Base-by-base conservation (phyloP, 2,329 filamentous ascomycete species). In the Phyllosticta citrichinensis region DNA sequence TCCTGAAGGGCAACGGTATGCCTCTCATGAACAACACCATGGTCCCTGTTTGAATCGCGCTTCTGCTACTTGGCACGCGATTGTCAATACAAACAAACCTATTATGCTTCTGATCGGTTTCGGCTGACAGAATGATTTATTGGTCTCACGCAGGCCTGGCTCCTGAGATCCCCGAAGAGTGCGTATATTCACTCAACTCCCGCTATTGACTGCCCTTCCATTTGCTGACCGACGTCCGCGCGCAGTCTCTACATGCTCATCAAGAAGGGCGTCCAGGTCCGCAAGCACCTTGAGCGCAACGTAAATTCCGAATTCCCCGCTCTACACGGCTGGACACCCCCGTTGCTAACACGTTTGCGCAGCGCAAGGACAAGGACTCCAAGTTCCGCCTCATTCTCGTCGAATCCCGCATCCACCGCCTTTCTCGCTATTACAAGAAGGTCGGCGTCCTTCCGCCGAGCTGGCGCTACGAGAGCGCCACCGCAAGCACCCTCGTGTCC, bases 301-400 rank as follows among this genome's bases (percentile, higher is more conserved):
- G 40, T 47, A 47, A n/a, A 47, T n/a, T 12, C 40, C 40, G 14
- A 19, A 22, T 22, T 47, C 40, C 40, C 2, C 17, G n/a, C 17
- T 30, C 17, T 40, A 5, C 4, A n/a, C 14, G 17, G 6, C 40
- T n/a, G 40, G 17, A 17, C 22, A 22, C 35, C n/a, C 14, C n/a
- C 12, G n/a, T 47, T 5, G 40, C 40, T 47, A n/a, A 47, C n/a
- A n/a, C 2, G 5, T 5, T n/a, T 8, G 17, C 12, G 17, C 40
- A 47, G 40, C 93, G 94, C 82, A 99, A 99, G 87, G 94, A 99
- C 86, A 96, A 91, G 85, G 94, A 99, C 86, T 90, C 88, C 85
- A 99, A 99, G 86, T 99, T 99, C 90, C 93, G 94, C 77, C 90
- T 99, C 69, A 99, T 99, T 93, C 89, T 99, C 73, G 96, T 99